These are phyloP conservation scores for Micromonas pusilla DNA, from an alignment of 139 green algal species.

Conservation along the genomic window DNA sequence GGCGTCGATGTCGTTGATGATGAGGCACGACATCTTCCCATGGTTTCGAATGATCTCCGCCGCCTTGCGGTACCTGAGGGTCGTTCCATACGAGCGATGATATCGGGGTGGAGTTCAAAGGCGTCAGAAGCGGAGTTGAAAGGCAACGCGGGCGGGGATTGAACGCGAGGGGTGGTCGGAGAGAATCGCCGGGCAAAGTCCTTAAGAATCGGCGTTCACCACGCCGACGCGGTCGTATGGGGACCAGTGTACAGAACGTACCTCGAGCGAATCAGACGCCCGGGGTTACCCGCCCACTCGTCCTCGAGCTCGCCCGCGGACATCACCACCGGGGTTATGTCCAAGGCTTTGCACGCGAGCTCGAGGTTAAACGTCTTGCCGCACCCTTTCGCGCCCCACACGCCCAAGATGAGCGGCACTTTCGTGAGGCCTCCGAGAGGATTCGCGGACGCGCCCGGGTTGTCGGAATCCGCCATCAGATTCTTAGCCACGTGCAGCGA, in stretches of 20 bases:
- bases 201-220: no score
- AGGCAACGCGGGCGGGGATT: no score
- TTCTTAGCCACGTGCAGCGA: conserved; percentile 41
- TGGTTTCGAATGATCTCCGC: background rate
- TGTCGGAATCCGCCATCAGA: conserved; percentile 8
- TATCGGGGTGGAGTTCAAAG: no score
- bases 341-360: conserved; percentile 43
- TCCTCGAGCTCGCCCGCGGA: conserved; percentile 46
- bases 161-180: no score
- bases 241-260: no score
- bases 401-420: conserved; percentile 30
- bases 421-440: conserved; percentile 16
- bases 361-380: conserved; percentile 52
- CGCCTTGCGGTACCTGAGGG: conserved; percentile 37
- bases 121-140: no score
- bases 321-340: conserved; percentile 42
- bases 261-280: conserved; percentile 43
- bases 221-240: no score
- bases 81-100: no score
- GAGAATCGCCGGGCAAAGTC: no score
- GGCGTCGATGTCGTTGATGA: conserved; percentile 49
- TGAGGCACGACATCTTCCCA: conserved; percentile 8
- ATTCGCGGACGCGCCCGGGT: background rate
- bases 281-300: conserved; percentile 44
- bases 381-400: conserved; percentile 47